A percentile compares a stretch with the other conserved stretches of the same genome.
Conservation (phyloP, 345 rosid genomes). For the Hibiscus syriacus region DNA sequence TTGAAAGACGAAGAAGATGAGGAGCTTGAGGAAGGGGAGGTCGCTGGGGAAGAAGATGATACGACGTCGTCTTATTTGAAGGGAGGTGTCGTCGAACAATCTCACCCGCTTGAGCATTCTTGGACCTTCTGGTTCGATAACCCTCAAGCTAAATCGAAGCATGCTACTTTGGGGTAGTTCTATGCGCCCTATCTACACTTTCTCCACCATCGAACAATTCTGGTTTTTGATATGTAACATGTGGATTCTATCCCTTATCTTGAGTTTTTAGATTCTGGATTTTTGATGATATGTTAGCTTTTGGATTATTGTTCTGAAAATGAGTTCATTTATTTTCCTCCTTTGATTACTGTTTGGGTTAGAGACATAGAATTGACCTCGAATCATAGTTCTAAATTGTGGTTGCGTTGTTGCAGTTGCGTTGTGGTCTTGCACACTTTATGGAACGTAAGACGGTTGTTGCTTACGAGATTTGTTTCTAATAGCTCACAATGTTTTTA, state of each 20-base stretch:
- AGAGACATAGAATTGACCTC: too few species aligned
- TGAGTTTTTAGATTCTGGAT: background rate
- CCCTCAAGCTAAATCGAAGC: constrained; percentile 49
- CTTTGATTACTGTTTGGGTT: too few species aligned
- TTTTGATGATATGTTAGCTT: too few species aligned
- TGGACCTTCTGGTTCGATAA: constrained; percentile 97
- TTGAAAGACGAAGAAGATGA: constrained; percentile 27
- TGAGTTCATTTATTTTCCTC: too few species aligned
- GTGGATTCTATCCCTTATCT: background rate
- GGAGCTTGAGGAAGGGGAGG: constrained; percentile 58
- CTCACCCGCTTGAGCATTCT: constrained; percentile 66
- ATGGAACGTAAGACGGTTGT: too few species aligned
- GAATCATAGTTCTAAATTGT: too few species aligned
- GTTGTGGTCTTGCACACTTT: too few species aligned
- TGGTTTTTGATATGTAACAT: too few species aligned
- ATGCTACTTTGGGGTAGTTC: constrained; percentile 66
- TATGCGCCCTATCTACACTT: constrained; percentile 65
- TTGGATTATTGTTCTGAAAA: background rate
- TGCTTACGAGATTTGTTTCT: too few species aligned
- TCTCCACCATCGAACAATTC: constrained; percentile 78
- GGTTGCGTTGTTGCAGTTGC: too few species aligned
- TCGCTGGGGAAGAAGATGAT: constrained; percentile 23
- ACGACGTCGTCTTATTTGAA: constrained; percentile 23
- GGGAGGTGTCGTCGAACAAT: constrained; percentile 20
- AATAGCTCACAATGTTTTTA: too few species aligned